Percentiles rank a stretch among this genome's conserved stretches.
phyloP scores from a whole-genome alignment of 495 filamentous ascomycete species.

The Trichocladium uniseriatum region DNA sequence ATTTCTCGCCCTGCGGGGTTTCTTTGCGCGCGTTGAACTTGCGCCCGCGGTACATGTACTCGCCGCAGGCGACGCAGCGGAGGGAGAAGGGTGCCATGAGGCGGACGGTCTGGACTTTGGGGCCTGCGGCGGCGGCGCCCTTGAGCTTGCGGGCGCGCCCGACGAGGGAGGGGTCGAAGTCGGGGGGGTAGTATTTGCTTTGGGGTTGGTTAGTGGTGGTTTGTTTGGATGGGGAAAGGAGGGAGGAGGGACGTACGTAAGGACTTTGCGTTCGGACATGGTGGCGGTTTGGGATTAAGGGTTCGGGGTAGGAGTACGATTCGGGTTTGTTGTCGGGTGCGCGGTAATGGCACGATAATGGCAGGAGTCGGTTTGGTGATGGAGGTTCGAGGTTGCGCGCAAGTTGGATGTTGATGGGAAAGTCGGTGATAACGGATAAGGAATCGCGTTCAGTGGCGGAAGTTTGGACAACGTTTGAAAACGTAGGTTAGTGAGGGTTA shows the following conservation, averaged over 20 bases:
- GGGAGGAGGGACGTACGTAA: slow-evolving; percentile 25
- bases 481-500: not conserved
- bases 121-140: slow-evolving; percentile 43
- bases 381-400: not conserved
- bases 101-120: slow-evolving; percentile 81
- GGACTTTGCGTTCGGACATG: slow-evolving; percentile 93
- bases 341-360: no score
- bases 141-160: slow-evolving; percentile 59
- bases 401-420: not conserved
- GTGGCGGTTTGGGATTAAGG: not conserved
- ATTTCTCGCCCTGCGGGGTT: slow-evolving; percentile 74
- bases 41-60: slow-evolving; percentile 93
- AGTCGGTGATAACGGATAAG: not conserved
- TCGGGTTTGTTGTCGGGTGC: no score
- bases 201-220: not conserved
- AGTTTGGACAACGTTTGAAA: not conserved
- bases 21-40: slow-evolving; percentile 98
- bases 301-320: no score
- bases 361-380: not conserved
- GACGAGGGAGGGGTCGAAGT: slow-evolving; percentile 85
- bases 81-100: slow-evolving; percentile 95
- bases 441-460: not conserved
- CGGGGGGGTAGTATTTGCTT: slow-evolving; percentile 81
- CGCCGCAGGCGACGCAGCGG: slow-evolving; percentile 83
- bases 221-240: slow-evolving; percentile 10